Percentiles rank a stretch among this genome's conserved stretches.
These are phyloP conservation scores for Plasmopara muralis DNA, from an alignment of 352 stramenopile species.

Conservation along the genomic window DNA sequence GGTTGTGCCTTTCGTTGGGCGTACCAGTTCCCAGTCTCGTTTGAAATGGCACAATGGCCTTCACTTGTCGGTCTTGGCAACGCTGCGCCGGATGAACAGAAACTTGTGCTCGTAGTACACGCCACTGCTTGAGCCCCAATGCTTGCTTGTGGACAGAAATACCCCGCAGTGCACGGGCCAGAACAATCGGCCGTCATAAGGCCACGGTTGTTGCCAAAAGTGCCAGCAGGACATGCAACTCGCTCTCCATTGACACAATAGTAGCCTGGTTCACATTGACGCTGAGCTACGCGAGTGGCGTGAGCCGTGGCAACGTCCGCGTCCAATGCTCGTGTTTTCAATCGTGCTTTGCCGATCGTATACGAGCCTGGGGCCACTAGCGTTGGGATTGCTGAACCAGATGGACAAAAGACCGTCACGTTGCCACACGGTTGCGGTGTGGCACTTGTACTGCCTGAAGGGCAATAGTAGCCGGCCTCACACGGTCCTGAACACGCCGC, in stretches of 20 bases:
- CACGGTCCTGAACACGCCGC: conserved; percentile 47
- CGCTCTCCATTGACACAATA: conserved; percentile 45
- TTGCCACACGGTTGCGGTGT: conserved; percentile 36
- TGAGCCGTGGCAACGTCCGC: conserved; percentile 5
- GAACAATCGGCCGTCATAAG: conserved; percentile 38
- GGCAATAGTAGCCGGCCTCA: conserved; percentile 51
- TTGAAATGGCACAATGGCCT: conserved; percentile 32
- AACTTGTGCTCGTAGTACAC: conserved; percentile 28
- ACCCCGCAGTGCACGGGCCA: conserved; percentile 52
- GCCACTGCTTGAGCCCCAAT: conserved; percentile 28
- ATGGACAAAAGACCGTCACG: conserved; percentile 38
- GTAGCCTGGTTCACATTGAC: conserved; percentile 48
- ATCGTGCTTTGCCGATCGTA: conserved; percentile 16
- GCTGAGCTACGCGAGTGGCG: conserved; percentile 32
- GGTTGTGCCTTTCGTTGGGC: conserved; percentile 27
- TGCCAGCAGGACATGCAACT: conserved; percentile 40
- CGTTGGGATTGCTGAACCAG: conserved; percentile 31
- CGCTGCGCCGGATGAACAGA: conserved; percentile 35
- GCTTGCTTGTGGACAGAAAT: conserved; percentile 54
- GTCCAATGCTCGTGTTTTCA: conserved; percentile 10
- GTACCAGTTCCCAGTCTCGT: conserved; percentile 12
- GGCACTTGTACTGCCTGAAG: conserved; percentile 31
- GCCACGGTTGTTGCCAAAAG: conserved; percentile 41
- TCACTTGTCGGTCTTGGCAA: conserved; percentile 10
- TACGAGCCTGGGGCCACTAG: conserved; percentile 42